Percentiles rank a stretch among this genome's conserved stretches.
Conservation (phyloP, 192 early-diverging fungal genomes). For the Dispira simplex region DNA sequence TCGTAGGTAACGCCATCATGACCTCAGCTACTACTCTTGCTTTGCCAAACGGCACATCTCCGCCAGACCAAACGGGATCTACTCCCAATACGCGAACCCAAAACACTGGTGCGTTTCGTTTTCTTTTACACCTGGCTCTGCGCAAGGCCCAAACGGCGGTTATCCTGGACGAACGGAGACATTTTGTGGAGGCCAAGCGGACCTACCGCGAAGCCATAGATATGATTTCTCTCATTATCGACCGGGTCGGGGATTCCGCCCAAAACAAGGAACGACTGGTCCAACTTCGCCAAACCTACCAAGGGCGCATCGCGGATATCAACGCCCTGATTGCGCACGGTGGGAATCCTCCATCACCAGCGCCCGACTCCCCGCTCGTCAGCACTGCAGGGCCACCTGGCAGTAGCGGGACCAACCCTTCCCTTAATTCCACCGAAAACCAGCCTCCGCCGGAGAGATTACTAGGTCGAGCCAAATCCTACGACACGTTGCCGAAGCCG, state of each 20-base stretch:
- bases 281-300: conserved; percentile 28
- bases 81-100: not conserved
- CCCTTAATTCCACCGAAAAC: not conserved
- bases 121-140: conserved; percentile 27
- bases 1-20: no score
- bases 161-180: conserved; percentile 27
- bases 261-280: conserved; percentile 25
- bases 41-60: no score
- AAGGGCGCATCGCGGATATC: not conserved
- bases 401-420: no score
- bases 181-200: conserved; percentile 27
- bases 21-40: no score
- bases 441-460: not conserved
- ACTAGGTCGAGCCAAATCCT: conserved; percentile 1
- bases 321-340: not conserved
- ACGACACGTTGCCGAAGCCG: not conserved
- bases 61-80: no score
- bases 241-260: conserved; percentile 28
- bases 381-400: no score
- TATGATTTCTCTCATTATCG: conserved; percentile 30
- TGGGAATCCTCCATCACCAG: not conserved
- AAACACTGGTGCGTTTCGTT: conserved; percentile 24
- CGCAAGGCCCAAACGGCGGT: conserved; percentile 33
- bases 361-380: not conserved
- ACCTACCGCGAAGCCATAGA: conserved; percentile 35